Percentiles rank a stretch among this genome's conserved stretches.
phyloP scores from a whole-genome alignment of 768 basidiomycete species.

The Gloeostereum incarnatum region DNA sequence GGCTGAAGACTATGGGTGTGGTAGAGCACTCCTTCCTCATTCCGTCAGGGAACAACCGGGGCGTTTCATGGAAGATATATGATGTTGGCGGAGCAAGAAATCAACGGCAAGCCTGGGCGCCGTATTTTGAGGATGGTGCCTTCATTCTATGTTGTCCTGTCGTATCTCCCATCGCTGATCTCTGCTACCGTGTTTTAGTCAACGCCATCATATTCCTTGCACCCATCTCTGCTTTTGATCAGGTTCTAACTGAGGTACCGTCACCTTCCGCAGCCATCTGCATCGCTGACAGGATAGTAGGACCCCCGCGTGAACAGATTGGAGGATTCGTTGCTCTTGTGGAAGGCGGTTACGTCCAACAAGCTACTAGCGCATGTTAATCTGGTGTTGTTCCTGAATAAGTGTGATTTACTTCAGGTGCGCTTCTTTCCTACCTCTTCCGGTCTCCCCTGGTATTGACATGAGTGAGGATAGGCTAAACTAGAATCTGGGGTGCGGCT shows the following conservation, averaged over 20 bases:
- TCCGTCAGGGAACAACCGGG: constrained; percentile 43
- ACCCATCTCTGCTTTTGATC: constrained; percentile 83
- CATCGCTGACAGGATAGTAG: constrained; percentile 22
- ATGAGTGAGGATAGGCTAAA: constrained; percentile 39
- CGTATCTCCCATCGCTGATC: constrained; percentile 3
- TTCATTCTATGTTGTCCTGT: constrained; percentile 6
- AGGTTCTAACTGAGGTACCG: constrained; percentile 66
- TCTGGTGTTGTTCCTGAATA: constrained; percentile 77
- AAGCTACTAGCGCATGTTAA: constrained; percentile 65
- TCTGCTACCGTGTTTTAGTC: constrained; percentile 30
- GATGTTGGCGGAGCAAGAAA: constrained; percentile 79
- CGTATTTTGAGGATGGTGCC: constrained; percentile 87
- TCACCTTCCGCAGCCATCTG: constrained; percentile 5
- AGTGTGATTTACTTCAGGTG: constrained; percentile 70
- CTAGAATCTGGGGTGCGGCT: constrained; percentile 69
- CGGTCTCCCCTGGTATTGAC: too few species aligned
- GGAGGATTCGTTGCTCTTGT: constrained; percentile 71
- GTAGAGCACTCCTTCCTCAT: constrained; percentile 71
- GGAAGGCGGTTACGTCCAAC: constrained; percentile 67
- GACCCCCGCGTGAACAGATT: constrained; percentile 67
- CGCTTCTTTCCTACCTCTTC: constrained; percentile 7
- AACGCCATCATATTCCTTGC: constrained; percentile 86
- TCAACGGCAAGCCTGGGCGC: constrained; percentile 82
- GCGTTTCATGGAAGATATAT: constrained; percentile 73
- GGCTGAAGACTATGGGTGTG: constrained; percentile 76